Conservation (phyloP, 129 eudicot genomes). For the Lonicera japonica region DNA sequence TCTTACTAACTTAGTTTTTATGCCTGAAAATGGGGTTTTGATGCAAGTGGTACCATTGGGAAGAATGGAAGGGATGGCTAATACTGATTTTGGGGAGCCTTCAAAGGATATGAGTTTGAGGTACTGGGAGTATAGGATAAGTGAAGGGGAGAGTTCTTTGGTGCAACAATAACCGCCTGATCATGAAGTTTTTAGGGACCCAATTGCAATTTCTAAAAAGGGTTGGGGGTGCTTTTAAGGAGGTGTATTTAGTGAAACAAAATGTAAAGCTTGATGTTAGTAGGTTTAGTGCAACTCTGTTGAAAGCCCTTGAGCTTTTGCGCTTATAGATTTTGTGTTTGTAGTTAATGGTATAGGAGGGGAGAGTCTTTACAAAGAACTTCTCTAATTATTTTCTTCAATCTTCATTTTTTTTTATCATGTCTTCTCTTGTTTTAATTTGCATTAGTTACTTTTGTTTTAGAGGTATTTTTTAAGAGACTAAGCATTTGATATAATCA, state of each 20-base stretch:
- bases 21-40: conserved; percentile 60
- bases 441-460: no score
- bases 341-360: no score
- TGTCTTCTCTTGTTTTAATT: no score
- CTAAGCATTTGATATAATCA: no score
- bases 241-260: conserved; percentile 50
- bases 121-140: conserved; percentile 56
- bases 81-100: conserved; percentile 33
- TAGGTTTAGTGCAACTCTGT: conserved; percentile 41
- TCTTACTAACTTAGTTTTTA: conserved; percentile 59
- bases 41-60: conserved; percentile 66
- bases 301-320: conserved; percentile 36
- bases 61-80: conserved; percentile 38
- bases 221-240: conserved; percentile 50
- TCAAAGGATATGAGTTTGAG: conserved; percentile 49
- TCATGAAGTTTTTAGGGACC: conserved; percentile 46
- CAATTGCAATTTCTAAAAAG: conserved; percentile 21
- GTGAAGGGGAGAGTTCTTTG: conserved; percentile 50
- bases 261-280: conserved; percentile 54
- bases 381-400: no score
- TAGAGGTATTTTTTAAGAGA: no score
- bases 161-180: conserved; percentile 37
- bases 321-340: background rate
- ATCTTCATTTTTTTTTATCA: no score
- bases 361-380: no score